Conservation (phyloP, 768 basidiomycete genomes). For the Trametes punicea region DNA sequence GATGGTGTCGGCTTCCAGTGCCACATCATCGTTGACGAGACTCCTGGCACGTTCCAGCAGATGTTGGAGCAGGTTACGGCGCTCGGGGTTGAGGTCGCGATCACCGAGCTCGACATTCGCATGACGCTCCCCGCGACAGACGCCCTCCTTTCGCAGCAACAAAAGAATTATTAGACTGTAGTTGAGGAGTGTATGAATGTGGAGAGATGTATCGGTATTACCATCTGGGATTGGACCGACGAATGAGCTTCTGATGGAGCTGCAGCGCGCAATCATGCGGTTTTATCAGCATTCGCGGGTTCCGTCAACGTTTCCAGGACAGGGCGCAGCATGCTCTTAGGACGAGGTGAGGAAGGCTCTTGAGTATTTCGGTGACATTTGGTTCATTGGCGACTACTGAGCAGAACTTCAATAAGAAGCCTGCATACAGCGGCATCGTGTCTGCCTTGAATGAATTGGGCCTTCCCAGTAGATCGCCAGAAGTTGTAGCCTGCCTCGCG, state of each 20-base stretch:
- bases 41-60: slow-evolving; percentile 44
- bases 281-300: slow-evolving; percentile 33
- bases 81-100: slow-evolving; percentile 63
- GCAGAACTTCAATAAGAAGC: slow-evolving; percentile 25
- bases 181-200: slow-evolving; percentile 50
- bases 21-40: slow-evolving; percentile 56
- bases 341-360: slow-evolving; percentile 24
- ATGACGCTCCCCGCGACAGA: slow-evolving; percentile 52
- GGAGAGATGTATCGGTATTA: slow-evolving; percentile 35
- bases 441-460: slow-evolving; percentile 14
- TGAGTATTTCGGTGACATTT: not conserved
- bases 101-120: slow-evolving; percentile 67
- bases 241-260: slow-evolving; percentile 18
- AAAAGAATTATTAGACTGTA: slow-evolving; percentile 54
- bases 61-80: slow-evolving; percentile 52
- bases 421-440: slow-evolving; percentile 30
- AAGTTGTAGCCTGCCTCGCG: too few species aligned
- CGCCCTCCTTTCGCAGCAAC: slow-evolving; percentile 50
- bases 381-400: not conserved
- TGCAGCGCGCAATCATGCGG: not conserved
- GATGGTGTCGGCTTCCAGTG: slow-evolving; percentile 61
- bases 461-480: too few species aligned
- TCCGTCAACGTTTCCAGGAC: slow-evolving; percentile 31
- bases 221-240: slow-evolving; percentile 43
- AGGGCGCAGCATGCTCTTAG: slow-evolving; percentile 32